These are phyloP conservation scores for Saccharomyces uvarum DNA, from an alignment of 1,139 yeast species.

Conservation along the genomic window DNA sequence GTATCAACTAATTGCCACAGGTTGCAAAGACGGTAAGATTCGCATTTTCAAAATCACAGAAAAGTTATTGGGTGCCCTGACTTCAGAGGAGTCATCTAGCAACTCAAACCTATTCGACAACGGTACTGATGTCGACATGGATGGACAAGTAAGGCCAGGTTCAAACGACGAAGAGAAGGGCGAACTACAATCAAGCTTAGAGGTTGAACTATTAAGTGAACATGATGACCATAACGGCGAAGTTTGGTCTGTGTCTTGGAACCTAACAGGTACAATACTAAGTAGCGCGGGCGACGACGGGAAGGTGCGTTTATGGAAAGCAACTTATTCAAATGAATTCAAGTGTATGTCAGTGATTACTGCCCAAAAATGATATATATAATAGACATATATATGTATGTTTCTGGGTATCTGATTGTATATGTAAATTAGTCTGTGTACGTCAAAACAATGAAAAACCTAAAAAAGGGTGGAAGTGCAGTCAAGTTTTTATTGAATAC, in stretches of 20 bases:
- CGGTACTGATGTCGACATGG: conserved; percentile 9
- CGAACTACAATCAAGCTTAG: conserved; percentile 18
- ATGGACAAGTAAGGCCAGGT: conserved; percentile 12
- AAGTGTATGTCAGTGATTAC: conserved; percentile 86
- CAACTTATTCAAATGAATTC: conserved; percentile 77
- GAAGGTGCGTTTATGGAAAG: conserved; percentile 82
- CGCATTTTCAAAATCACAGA: conserved; percentile 71
- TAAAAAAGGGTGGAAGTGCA: neutral
- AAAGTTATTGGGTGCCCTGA: conserved; percentile 14
- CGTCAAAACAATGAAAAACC: neutral
- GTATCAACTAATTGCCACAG: conserved; percentile 85
- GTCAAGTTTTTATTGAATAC: neutral
- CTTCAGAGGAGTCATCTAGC: conserved; percentile 20
- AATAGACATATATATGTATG: no score
- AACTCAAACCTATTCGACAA: conserved; percentile 16
- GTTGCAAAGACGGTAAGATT: conserved; percentile 88
- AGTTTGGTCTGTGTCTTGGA: conserved; percentile 96
- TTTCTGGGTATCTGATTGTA: neutral
- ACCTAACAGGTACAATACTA: conserved; percentile 81
- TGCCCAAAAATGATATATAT: conserved; percentile 40
- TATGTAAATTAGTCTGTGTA: neutral
- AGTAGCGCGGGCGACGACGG: conserved; percentile 97
- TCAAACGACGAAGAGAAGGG: conserved; percentile 9
- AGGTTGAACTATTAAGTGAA: conserved; percentile 46
- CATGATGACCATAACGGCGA: conserved; percentile 78